phyloP scores from a whole-genome alignment of 805 yeast genomes.

The Wickerhamomyces rabaulensis region DNA sequence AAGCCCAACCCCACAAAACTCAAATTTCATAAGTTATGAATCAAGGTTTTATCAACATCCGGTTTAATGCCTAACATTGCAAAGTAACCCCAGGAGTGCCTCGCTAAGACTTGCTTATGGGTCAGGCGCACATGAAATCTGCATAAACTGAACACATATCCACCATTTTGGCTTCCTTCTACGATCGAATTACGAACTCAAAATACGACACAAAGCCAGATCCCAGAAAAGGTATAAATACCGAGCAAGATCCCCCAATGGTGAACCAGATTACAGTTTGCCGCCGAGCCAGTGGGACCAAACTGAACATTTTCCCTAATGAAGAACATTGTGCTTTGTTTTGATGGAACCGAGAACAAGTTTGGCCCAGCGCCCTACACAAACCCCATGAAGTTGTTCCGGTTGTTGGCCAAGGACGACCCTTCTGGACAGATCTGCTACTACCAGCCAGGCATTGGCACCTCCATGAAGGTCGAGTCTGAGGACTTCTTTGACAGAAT shows the following conservation, averaged over 20 bases:
- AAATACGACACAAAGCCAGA: background rate
- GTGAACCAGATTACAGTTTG: background rate
- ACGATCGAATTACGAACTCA: background rate
- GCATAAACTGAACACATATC: background rate
- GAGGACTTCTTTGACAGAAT: slow-evolving; percentile 16
- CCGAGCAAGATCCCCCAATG: background rate
- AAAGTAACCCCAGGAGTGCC: background rate
- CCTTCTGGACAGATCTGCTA: slow-evolving; percentile 44
- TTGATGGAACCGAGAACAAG: slow-evolving; percentile 59
- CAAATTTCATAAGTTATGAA: background rate
- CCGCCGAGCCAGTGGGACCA: background rate
- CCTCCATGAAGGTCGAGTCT: slow-evolving; percentile 37
- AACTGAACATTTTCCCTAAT: background rate
- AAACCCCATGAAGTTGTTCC: slow-evolving; percentile 47
- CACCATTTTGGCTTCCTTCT: background rate
- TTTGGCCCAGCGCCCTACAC: slow-evolving; percentile 53
- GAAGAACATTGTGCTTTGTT: slow-evolving; percentile 49
- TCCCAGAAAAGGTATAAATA: background rate
- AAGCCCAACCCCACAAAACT: too few species aligned
- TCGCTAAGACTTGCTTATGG: background rate
- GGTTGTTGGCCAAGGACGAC: slow-evolving; percentile 42
- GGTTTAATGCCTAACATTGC: background rate
- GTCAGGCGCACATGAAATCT: background rate
- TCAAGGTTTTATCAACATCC: background rate
- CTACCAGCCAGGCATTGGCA: slow-evolving; percentile 68